Evolutionary conservation across 805 yeast species (phyloP).

Genomic region (Blastobotrys chiropterorum): DNA sequence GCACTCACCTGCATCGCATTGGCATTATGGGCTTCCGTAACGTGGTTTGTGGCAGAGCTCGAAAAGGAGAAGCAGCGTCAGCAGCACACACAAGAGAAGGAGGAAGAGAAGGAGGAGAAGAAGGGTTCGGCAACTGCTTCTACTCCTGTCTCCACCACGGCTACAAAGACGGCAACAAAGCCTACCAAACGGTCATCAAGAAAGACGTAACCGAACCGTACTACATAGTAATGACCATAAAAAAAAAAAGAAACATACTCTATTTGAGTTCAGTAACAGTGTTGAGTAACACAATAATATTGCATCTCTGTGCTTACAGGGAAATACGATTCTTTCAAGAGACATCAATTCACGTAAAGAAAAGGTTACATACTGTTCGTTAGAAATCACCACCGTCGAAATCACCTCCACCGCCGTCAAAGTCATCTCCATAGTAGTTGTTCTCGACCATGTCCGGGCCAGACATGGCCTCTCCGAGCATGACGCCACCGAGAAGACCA

Average conservation of each 20-base stretch:
- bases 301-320: no score
- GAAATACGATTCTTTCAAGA: no score
- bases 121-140: neutral
- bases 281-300: no score
- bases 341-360: neutral
- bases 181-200: neutral
- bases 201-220: neutral
- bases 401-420: conserved; percentile 33
- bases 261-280: no score
- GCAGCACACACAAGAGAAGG: conserved; percentile 18
- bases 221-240: no score
- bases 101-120: conserved; percentile 5
- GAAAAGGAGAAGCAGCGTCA: conserved; percentile 32
- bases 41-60: conserved; percentile 83
- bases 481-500: conserved; percentile 58
- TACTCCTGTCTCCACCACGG: neutral
- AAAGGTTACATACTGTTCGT: neutral
- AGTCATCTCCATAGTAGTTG: conserved; percentile 32
- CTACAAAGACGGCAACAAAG: no score
- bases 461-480: conserved; percentile 43
- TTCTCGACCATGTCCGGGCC: conserved; percentile 30
- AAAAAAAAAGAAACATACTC: no score
- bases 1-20: conserved; percentile 50
- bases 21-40: conserved; percentile 68
- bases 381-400: conserved; percentile 26